Conservation (phyloP, 192 early-diverging fungal genomes). For the Kickxella alabastrina region DNA sequence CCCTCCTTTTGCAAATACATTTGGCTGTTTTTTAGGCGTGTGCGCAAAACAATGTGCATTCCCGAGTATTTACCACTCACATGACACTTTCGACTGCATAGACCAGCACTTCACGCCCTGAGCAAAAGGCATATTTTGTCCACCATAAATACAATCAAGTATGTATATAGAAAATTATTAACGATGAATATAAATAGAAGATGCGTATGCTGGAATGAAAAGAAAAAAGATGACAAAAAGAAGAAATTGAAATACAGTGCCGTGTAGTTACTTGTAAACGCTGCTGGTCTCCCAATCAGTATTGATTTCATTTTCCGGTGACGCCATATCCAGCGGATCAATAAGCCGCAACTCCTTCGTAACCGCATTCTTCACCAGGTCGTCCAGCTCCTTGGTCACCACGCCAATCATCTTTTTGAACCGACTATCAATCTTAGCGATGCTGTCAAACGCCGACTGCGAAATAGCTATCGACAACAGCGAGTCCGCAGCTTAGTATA, state of each 20-base stretch:
- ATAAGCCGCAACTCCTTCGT: constrained; percentile 59
- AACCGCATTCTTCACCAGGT: constrained; percentile 57
- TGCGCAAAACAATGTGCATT: too few species aligned
- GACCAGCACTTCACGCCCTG: too few species aligned
- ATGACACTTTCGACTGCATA: too few species aligned
- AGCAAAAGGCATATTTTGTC: too few species aligned
- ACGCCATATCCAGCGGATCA: constrained; percentile 55
- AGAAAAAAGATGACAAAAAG: too few species aligned
- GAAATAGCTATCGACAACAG: constrained; percentile 41
- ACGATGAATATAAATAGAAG: too few species aligned
- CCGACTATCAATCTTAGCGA: constrained; percentile 61
- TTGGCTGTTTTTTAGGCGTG: constrained; percentile 30
- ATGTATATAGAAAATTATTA: too few species aligned
- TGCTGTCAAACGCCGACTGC: constrained; percentile 57
- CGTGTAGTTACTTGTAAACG: constrained; percentile 44
- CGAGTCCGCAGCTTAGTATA: constrained; percentile 55
- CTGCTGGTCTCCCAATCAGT: constrained; percentile 48
- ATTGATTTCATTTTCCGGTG: constrained; percentile 46
- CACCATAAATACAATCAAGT: too few species aligned
- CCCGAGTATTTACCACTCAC: too few species aligned
- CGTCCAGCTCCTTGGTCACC: constrained; percentile 64
- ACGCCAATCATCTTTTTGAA: constrained; percentile 64
- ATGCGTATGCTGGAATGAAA: too few species aligned
- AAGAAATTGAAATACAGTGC: too few species aligned
- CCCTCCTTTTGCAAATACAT: constrained; percentile 59